Evolutionary conservation across 2,329 filamentous ascomycete genomes (phyloP), one percentile per base, ranked within the genome.

Genomic region (Fusarium cyanostomum): DNA sequence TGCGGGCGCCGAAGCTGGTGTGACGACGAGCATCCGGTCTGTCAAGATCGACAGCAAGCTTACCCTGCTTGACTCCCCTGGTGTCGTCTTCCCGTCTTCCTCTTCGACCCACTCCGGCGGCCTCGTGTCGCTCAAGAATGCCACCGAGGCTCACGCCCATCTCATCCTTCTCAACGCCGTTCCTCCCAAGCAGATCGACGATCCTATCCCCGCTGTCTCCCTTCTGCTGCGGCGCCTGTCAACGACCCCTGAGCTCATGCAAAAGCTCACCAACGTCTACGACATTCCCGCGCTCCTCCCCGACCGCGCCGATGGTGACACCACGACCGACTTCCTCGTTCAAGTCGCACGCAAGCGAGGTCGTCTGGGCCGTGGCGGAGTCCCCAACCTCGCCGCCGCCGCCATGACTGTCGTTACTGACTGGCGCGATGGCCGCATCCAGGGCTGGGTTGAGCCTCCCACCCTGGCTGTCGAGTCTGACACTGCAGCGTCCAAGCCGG

Each of bases 1-100:
- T 1, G 91, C 92, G 2, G 94, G 94, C 59, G 93, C 94, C 27
- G 94, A 97, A 79, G 94, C 94, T 18, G 94, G 94, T 52, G 92
- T 97, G 34, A 97, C 94, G 6, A 97, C 93, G 38, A 90, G 87
- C 73, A 86, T 97, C 71, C 89, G 94, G 57, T 86, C 92, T 72
- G 92, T 97, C 76, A 97, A 97, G 82, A 89, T 97, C 52, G 94
- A 97, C 80, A 95, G 89, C 83, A 96, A 95, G 79, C 85, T 97
- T 51, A 97, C 93, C 68, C 85, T 97, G 39, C 90, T 97, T 71
- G 94, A 97, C 80, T 97, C 94, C 0, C 94, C 94, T 33, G 94
- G 94, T 72, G 96, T 97, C 68, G 92, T 97, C 58, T 97, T 97
- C 83, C 93, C 94, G 8, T 91, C 89, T 24, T 81, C 87, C 35